These are phyloP conservation scores for Alternaria sp. DNA, from an alignment of 2,329 filamentous ascomycete genomes.

Conservation along the genomic window DNA sequence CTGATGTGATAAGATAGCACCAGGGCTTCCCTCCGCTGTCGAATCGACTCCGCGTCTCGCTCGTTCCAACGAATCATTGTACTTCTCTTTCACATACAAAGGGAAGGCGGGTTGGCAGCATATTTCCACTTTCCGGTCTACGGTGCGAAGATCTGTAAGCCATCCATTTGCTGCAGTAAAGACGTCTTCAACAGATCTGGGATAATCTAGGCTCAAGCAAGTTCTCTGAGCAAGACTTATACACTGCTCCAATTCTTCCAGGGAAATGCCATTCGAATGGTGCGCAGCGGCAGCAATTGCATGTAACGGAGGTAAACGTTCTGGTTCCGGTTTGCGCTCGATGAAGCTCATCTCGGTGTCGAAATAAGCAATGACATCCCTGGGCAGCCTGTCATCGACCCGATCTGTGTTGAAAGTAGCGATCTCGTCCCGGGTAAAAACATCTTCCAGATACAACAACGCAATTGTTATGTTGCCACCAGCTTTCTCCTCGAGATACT, in stretches of 20 bases:
- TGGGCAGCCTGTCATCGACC: not conserved
- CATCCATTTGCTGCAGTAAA: not conserved
- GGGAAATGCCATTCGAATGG: not conserved
- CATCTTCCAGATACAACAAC: not conserved
- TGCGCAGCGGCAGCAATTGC: not conserved
- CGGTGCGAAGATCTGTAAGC: not conserved
- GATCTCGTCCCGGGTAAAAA: not conserved
- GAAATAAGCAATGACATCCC: not conserved
- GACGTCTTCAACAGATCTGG: not conserved
- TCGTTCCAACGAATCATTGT: not conserved
- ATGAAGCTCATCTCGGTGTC: not conserved
- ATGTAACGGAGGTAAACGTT: not conserved
- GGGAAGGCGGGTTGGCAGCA: not conserved
- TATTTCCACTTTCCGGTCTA: not conserved
- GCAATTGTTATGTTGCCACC: not conserved
- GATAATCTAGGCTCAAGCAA: not conserved
- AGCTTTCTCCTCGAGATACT: not conserved
- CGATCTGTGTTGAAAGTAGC: not conserved
- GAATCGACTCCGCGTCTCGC: not conserved
- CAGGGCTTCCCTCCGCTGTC: accelerated
- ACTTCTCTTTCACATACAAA: not conserved
- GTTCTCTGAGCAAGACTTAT: not conserved
- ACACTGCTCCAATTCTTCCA: not conserved
- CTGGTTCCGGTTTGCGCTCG: not conserved
- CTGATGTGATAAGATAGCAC: not conserved